A percentile compares a stretch with the other conserved stretches of the same genome.
Evolutionary conservation across 1,284 basidiomycete genomes (phyloP).

Genomic region (Porodaedalea pini): DNA sequence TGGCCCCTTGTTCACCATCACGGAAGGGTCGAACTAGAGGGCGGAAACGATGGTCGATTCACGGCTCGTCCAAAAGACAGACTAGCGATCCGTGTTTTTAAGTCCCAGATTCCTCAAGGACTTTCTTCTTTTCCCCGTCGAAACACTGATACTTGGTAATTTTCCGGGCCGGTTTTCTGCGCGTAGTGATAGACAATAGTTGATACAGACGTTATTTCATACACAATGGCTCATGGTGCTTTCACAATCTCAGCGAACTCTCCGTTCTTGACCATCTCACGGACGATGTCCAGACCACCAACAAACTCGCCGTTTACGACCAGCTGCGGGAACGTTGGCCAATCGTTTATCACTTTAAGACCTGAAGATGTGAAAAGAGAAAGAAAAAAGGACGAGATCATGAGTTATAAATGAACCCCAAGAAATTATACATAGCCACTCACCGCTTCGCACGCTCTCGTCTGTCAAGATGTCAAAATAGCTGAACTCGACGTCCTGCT

Average conservation of each 20-base stretch:
- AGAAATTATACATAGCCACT: no score
- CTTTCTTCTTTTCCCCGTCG: no score
- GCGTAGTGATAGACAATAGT: no score
- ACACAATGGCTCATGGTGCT: neutral
- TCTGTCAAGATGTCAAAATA: constrained; percentile 73
- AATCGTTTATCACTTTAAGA: constrained; percentile 59
- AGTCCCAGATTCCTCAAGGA: no score
- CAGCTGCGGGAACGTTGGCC: constrained; percentile 68
- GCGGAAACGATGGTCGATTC: no score
- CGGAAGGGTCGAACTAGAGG: no score
- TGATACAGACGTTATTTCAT: neutral
- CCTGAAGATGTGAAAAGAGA: constrained; percentile 29
- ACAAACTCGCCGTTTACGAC: constrained; percentile 71
- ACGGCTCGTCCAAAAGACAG: no score
- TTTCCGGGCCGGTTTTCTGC: no score
- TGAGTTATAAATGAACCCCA: no score
- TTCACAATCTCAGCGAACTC: constrained; percentile 38
- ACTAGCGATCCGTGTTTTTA: no score
- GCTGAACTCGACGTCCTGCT: constrained; percentile 62
- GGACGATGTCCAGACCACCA: constrained; percentile 63
- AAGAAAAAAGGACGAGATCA: no score
- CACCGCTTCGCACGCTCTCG: constrained; percentile 63
- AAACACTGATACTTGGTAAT: no score
- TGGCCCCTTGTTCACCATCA: constrained; percentile 15
- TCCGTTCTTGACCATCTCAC: constrained; percentile 55